Conservation (phyloP, 352 stramenopile genomes). For the Pilasporangium apinafurcum region DNA sequence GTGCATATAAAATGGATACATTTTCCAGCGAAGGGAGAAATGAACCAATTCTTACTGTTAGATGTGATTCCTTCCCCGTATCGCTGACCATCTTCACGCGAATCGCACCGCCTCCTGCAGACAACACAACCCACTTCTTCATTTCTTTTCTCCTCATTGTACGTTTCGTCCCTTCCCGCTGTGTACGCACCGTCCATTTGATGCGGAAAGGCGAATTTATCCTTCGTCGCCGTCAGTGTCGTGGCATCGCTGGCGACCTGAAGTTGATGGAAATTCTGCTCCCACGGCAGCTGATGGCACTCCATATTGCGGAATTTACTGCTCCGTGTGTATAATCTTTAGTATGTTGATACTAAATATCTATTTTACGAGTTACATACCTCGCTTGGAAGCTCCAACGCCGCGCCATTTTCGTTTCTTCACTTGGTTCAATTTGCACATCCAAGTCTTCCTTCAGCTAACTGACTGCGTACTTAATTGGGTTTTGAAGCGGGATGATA, state of each 20-base stretch:
- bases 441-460: too few relatives aligned
- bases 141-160: too few relatives aligned
- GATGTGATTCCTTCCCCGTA: constrained; percentile 25
- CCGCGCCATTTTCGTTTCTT: constrained; percentile 24
- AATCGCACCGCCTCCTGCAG: constrained; percentile 42
- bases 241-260: constrained; percentile 53
- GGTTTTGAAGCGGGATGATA: too few relatives aligned
- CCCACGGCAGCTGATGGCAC: constrained; percentile 36
- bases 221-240: constrained; percentile 25
- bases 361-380: too few relatives aligned
- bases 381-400: constrained; percentile 45
- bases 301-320: constrained; percentile 84
- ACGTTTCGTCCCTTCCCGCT: neutral
- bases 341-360: too few relatives aligned
- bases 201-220: constrained; percentile 58
- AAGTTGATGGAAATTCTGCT: constrained; percentile 61
- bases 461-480: too few relatives aligned
- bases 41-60: constrained; percentile 12
- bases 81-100: constrained; percentile 48
- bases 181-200: constrained; percentile 36
- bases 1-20: too few relatives aligned
- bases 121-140: too few relatives aligned
- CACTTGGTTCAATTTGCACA: too few relatives aligned
- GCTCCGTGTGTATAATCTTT: too few relatives aligned
- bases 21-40: too few relatives aligned